Percentiles rank a stretch among this genome's conserved stretches.
Evolutionary conservation across 2,329 filamentous ascomycete species (phyloP).

Genomic region (Clonostachys rhizophaga): DNA sequence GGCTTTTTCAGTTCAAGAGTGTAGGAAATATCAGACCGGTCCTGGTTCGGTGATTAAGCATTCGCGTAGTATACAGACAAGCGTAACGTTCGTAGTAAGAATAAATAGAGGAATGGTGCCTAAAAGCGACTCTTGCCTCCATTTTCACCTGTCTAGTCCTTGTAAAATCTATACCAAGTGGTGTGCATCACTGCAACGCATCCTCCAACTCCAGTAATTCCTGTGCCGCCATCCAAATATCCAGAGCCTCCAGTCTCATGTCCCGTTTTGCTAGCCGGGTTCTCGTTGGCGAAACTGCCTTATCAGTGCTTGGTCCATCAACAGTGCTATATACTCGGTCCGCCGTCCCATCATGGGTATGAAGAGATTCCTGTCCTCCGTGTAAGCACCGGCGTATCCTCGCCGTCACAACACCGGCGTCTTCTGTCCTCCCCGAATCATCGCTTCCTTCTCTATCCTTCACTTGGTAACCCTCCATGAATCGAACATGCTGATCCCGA

Average conservation of each 20-base stretch:
- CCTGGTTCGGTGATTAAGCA: too few relatives aligned
- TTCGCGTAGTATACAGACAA: too few relatives aligned
- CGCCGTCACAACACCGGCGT: constrained; percentile 13
- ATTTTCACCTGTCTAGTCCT: not conserved
- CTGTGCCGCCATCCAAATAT: constrained; percentile 23
- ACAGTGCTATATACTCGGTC: constrained; percentile 15
- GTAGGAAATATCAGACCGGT: too few relatives aligned
- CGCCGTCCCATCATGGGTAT: constrained; percentile 7
- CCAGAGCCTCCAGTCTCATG: constrained; percentile 11
- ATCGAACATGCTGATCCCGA: constrained; percentile 1
- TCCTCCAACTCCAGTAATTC: constrained; percentile 6
- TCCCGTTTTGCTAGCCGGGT: constrained; percentile 1
- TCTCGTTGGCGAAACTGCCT: too few relatives aligned
- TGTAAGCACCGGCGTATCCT: constrained; percentile 18
- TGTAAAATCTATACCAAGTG: not conserved
- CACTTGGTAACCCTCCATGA: not conserved
- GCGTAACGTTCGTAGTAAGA: too few relatives aligned
- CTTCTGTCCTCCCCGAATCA: constrained; percentile 14
- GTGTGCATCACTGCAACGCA: not conserved
- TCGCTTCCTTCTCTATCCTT: constrained; percentile 6
- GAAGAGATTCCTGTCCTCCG: constrained; percentile 1
- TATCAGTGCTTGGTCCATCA: too few relatives aligned
- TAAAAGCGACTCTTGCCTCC: too few relatives aligned
- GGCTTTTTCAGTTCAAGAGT: too few relatives aligned
- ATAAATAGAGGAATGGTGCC: too few relatives aligned